Conservation (phyloP, 352 stramenopile species). For the Phytopythium litorale region DNA sequence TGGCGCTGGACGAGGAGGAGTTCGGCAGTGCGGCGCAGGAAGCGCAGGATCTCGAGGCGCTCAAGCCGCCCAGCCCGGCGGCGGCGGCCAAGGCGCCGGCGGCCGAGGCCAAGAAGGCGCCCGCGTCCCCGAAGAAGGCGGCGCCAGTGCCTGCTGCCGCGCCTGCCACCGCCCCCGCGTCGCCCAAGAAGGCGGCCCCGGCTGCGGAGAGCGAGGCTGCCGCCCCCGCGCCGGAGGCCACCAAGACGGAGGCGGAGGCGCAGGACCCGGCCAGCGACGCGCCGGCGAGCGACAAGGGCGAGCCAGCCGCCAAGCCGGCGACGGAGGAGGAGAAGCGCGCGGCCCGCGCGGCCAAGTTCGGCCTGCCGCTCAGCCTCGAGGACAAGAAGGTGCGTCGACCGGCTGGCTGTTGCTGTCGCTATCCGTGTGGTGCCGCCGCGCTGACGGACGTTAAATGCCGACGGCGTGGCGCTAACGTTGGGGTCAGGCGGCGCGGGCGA, state of each 20-base stretch:
- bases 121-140: constrained; percentile 19
- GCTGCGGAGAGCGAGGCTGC: constrained; percentile 12
- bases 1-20: constrained; percentile 85
- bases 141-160: constrained; percentile 4
- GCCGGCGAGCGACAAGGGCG: constrained; percentile 1
- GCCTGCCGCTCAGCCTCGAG: constrained; percentile 61
- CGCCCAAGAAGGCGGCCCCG: constrained; percentile 7
- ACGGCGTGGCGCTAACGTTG: constrained; percentile 1
- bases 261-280: constrained; percentile 6
- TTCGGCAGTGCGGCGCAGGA: constrained; percentile 78
- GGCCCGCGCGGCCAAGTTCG: constrained; percentile 75
- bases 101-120: constrained; percentile 1
- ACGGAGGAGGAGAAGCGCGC: constrained; percentile 81
- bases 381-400: constrained; percentile 60
- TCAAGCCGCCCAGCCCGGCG: constrained; percentile 24
- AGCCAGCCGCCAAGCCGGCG: constrained; percentile 16
- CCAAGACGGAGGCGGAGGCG: constrained; percentile 9
- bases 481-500: constrained; percentile 59
- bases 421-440: not conserved
- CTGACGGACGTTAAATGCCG: constrained; percentile 3
- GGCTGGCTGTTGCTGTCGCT: not conserved
- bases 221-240: not conserved
- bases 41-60: constrained; percentile 54
- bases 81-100: constrained; percentile 19
- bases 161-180: constrained; percentile 12